Percentiles rank a stretch among this genome's conserved stretches.
Evolutionary conservation across 768 basidiomycete species (phyloP).

Genomic region (Infundibulicybe gibba): DNA sequence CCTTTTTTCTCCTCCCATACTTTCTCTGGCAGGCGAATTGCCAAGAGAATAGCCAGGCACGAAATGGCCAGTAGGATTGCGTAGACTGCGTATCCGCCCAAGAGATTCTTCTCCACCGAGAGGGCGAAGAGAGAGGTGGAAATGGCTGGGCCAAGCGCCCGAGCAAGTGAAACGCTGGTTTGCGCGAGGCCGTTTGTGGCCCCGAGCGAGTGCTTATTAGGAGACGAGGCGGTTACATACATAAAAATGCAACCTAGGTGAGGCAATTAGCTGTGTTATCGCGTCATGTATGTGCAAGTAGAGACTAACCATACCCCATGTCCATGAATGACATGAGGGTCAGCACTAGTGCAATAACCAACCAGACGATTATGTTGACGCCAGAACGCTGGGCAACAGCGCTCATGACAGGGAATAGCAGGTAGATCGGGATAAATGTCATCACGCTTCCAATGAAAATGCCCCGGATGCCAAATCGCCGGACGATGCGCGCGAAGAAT

Average conservation of each 20-base stretch:
- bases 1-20: conserved; percentile 28
- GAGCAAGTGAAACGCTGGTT: conserved; percentile 38
- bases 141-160: conserved; percentile 46
- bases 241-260: conserved; percentile 43
- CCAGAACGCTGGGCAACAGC: background rate
- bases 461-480: conserved; percentile 41
- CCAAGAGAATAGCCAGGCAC: conserved; percentile 25
- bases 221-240: conserved; percentile 46
- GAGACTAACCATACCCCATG: background rate
- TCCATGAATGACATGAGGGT: background rate
- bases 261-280: background rate
- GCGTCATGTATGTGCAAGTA: background rate
- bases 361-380: background rate
- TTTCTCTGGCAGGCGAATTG: conserved; percentile 29
- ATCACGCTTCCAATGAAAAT: conserved; percentile 37
- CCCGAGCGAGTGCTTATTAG: conserved; percentile 46
- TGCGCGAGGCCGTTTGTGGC: conserved; percentile 49
- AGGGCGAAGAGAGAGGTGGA: conserved; percentile 51
- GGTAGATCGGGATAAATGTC: conserved; percentile 32
- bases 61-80: conserved; percentile 29
- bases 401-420: background rate
- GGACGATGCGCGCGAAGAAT: conserved; percentile 42
- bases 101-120: conserved; percentile 42
- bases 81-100: conserved; percentile 47
- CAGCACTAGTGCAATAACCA: background rate